Conservation (phyloP, 768 basidiomycete genomes). For the Tulasnella sp. region DNA sequence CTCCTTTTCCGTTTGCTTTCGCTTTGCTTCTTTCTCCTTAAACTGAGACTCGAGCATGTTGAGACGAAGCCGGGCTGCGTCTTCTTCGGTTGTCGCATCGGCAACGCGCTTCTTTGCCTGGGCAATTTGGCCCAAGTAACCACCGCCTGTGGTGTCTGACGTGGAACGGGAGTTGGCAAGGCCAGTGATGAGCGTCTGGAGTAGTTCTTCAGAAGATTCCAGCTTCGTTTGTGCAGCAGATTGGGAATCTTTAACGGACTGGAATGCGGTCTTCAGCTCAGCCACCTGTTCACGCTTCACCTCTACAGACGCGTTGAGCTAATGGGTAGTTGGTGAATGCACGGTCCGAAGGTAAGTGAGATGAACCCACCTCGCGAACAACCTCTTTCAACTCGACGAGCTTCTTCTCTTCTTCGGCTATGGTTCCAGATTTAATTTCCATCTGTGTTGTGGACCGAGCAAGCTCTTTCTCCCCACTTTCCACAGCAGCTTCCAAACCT, state of each 20-base stretch:
- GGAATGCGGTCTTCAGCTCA: conserved; percentile 41
- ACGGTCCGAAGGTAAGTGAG: not conserved
- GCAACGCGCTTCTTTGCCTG: conserved; percentile 65
- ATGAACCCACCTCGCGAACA: conserved; percentile 43
- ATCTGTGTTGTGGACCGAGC: conserved; percentile 76
- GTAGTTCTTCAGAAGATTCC: conserved; percentile 71
- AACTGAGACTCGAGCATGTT: conserved; percentile 69
- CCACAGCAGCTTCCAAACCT: conserved; percentile 68
- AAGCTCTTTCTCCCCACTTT: conserved; percentile 62
- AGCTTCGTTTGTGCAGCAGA: conserved; percentile 47
- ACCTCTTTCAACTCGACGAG: conserved; percentile 41
- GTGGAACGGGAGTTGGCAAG: conserved; percentile 45
- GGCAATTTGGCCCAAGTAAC: conserved; percentile 93
- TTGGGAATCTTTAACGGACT: conserved; percentile 56
- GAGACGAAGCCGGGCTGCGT: conserved; percentile 66
- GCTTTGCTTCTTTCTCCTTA: conserved; percentile 56
- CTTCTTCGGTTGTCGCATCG: conserved; percentile 69
- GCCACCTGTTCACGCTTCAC: conserved; percentile 51
- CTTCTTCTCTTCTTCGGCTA: conserved; percentile 65
- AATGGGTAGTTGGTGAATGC: not conserved
- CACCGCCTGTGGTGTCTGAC: conserved; percentile 50
- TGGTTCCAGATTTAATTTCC: conserved; percentile 62
- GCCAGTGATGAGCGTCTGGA: conserved; percentile 89
- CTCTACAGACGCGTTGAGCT: conserved; percentile 48
- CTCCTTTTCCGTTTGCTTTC: conserved; percentile 77